A percentile compares a stretch with the other conserved stretches of the same genome.
Evolutionary conservation across 768 basidiomycete genomes (phyloP).

Genomic region (Tylopilus sp.): DNA sequence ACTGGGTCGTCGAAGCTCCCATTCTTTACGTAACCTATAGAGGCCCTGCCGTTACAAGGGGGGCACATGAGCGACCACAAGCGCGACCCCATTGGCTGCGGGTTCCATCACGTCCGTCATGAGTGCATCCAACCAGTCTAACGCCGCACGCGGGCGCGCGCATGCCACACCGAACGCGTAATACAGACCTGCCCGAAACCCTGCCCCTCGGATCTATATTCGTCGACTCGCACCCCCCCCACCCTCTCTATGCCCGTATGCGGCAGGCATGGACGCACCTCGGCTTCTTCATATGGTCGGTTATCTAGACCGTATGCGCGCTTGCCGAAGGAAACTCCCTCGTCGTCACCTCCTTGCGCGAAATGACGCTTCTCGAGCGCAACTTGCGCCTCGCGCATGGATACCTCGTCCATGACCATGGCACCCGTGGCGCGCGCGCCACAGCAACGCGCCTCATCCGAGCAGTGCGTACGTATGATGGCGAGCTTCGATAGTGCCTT

Average conservation of each 20-base stretch:
- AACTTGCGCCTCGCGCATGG: not conserved
- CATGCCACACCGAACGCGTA: no score
- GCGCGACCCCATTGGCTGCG: not conserved
- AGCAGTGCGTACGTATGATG: constrained; percentile 2
- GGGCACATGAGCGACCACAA: not conserved
- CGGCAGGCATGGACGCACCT: not conserved
- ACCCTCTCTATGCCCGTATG: constrained; percentile 9
- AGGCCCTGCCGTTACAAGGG: no score
- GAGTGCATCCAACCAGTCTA: not conserved
- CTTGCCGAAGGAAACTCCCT: not conserved
- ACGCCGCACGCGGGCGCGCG: constrained; percentile 3
- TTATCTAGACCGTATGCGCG: not conserved
- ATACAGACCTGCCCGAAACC: not conserved
- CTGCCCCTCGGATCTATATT: not conserved
- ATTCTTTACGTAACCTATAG: constrained; percentile 5
- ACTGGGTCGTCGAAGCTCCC: not conserved
- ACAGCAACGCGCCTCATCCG: constrained; percentile 14
- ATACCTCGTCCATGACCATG: not conserved
- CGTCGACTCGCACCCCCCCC: no score
- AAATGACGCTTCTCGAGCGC: constrained; percentile 1
- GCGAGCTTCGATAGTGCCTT: not conserved
- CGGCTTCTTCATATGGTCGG: not conserved
- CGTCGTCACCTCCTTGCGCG: no score
- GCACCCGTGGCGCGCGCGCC: not conserved
- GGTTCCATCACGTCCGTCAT: no score